Percentiles rank a stretch among this genome's conserved stretches.
Conservation (phyloP, 805 yeast genomes). For the Priceomyces melissophilus region DNA sequence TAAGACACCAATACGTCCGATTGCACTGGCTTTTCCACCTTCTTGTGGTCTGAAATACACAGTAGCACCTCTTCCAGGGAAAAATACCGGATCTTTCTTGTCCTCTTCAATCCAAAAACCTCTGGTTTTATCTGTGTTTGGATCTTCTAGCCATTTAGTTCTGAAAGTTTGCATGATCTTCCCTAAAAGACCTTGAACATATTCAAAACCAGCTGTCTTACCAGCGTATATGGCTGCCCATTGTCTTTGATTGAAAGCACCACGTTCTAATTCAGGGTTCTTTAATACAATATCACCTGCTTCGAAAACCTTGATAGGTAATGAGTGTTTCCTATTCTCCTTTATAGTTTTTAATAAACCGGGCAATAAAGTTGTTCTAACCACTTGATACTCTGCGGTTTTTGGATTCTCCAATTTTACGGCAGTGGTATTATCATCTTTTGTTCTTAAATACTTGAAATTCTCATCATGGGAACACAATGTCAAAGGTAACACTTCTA, state of each 20-base stretch:
- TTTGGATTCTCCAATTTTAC: constrained; percentile 95
- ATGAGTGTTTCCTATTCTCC: constrained; percentile 92
- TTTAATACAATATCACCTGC: constrained; percentile 92
- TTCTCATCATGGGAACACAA: constrained; percentile 96
- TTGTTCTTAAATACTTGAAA: constrained; percentile 74
- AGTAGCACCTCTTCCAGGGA: constrained; percentile 97
- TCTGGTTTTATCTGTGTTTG: constrained; percentile 49
- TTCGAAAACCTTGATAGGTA: constrained; percentile 94
- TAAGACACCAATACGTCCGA: constrained; percentile 89
- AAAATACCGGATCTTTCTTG: constrained; percentile 63
- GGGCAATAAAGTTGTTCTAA: constrained; percentile 89
- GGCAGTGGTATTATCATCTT: constrained; percentile 73
- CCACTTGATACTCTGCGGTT: constrained; percentile 95
- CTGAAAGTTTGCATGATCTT: constrained; percentile 95
- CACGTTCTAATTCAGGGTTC: constrained; percentile 75
- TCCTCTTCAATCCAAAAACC: constrained; percentile 87
- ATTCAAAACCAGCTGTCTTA: constrained; percentile 91
- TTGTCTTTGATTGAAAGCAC: constrained; percentile 86
- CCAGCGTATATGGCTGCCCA: constrained; percentile 96
- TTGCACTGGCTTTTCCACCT: constrained; percentile 51
- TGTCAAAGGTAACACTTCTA: constrained; percentile 93
- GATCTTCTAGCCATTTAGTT: constrained; percentile 72
- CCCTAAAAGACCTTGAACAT: constrained; percentile 90
- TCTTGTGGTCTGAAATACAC: constrained; percentile 67
- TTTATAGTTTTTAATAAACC: constrained; percentile 92